Evolutionary conservation across 768 basidiomycete genomes (phyloP).

Genomic region (Rhodocollybia butyracea): DNA sequence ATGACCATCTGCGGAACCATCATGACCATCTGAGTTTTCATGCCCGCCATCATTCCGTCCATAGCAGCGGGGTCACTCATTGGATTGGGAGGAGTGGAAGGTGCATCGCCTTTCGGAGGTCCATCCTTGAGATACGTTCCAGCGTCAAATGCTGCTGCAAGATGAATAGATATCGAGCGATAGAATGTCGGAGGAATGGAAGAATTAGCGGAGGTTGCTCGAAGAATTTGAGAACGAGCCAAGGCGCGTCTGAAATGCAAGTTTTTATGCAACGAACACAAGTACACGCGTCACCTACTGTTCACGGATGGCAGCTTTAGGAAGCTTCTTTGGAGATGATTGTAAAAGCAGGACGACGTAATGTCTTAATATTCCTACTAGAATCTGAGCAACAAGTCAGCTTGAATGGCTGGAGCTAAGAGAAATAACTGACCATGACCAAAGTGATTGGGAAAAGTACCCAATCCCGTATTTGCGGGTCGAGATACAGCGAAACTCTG

Average conservation of each 20-base stretch:
- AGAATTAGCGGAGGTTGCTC: constrained; percentile 75
- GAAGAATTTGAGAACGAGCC: constrained; percentile 79
- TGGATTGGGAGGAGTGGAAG: constrained; percentile 69
- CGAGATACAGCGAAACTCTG: constrained; percentile 67
- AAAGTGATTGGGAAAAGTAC: constrained; percentile 95
- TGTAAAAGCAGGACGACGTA: constrained; percentile 88
- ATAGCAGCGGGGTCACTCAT: constrained; percentile 87
- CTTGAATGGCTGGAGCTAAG: background rate
- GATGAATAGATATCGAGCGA: constrained; percentile 68
- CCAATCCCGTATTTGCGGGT: constrained; percentile 95
- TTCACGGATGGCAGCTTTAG: constrained; percentile 81
- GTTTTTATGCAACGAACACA: constrained; percentile 5
- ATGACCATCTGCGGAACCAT: constrained; percentile 98
- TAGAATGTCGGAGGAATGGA: constrained; percentile 76
- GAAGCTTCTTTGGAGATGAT: constrained; percentile 75
- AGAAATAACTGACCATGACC: constrained; percentile 71
- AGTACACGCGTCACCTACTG: constrained; percentile 55
- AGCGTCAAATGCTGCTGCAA: constrained; percentile 64
- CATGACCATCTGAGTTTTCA: constrained; percentile 99
- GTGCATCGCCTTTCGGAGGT: constrained; percentile 60
- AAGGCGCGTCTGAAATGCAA: constrained; percentile 61
- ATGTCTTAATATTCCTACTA: constrained; percentile 90
- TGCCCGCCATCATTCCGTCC: constrained; percentile 98
- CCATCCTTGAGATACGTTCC: constrained; percentile 89
- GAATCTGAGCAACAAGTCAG: constrained; percentile 50